Evolutionary conservation across 2,329 filamentous ascomycete genomes (phyloP).

Genomic region (Cytospora mali): DNA sequence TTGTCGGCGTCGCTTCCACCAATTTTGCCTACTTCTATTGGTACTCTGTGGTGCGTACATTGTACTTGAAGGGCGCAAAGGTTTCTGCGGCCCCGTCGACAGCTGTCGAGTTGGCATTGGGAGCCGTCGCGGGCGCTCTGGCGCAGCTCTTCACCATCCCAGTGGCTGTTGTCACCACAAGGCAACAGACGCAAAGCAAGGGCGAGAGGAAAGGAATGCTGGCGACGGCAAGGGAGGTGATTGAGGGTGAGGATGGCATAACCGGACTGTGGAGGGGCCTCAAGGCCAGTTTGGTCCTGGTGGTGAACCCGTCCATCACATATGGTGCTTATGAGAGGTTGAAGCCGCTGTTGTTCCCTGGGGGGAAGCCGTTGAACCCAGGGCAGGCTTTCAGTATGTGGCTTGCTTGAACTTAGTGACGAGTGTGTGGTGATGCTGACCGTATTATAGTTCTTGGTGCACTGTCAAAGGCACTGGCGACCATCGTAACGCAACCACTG

Average conservation of each 20-base stretch:
- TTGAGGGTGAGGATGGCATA: slow-evolving; percentile 87
- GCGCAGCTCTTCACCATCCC: slow-evolving; percentile 97
- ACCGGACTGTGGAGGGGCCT: slow-evolving; percentile 90
- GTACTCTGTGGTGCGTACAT: slow-evolving; percentile 84
- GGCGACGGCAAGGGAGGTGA: slow-evolving; percentile 85
- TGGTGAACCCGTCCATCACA: slow-evolving; percentile 95
- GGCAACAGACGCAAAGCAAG: slow-evolving; percentile 91
- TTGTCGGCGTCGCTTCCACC: slow-evolving; percentile 91
- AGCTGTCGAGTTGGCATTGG: slow-evolving; percentile 78
- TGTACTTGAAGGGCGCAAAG: slow-evolving; percentile 70
- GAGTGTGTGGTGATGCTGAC: not conserved
- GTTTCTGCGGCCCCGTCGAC: slow-evolving; percentile 66
- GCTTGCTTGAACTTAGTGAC: not conserved
- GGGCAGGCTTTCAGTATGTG: slow-evolving; percentile 89
- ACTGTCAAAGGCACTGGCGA: slow-evolving; percentile 89
- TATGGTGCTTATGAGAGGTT: slow-evolving; percentile 95
- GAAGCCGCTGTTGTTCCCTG: slow-evolving; percentile 73
- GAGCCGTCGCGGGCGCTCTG: slow-evolving; percentile 84
- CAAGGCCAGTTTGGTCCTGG: slow-evolving; percentile 92
- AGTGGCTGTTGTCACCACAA: slow-evolving; percentile 90
- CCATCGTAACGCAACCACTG: slow-evolving; percentile 87
- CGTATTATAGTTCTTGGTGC: slow-evolving; percentile 74
- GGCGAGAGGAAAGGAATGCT: slow-evolving; percentile 82
- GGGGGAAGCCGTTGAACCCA: slow-evolving; percentile 71
- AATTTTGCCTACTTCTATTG: slow-evolving; percentile 99